Conservation (phyloP, 441 rosid genomes). For the Daphne laureola region DNA sequence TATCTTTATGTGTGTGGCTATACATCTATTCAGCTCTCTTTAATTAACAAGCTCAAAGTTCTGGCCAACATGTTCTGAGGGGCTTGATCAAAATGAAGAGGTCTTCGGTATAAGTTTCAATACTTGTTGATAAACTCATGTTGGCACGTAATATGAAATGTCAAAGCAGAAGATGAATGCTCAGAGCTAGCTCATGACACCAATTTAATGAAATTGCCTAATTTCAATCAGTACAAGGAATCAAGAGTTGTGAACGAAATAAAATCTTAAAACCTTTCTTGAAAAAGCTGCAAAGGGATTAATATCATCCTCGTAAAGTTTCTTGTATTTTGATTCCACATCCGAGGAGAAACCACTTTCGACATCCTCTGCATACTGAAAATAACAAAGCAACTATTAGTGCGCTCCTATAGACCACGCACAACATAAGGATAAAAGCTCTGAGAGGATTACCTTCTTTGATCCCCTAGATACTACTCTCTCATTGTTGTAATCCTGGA, state of each 20-base stretch:
- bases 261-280: slow-evolving; percentile 53
- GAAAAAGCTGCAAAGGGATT: slow-evolving; percentile 99
- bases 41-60: too few relatives aligned
- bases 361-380: slow-evolving; percentile 75
- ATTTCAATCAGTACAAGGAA: too few relatives aligned
- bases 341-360: slow-evolving; percentile 95
- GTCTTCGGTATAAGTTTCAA: too few relatives aligned
- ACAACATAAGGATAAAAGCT: slow-evolving; percentile 4
- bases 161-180: too few relatives aligned
- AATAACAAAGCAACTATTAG: slow-evolving; percentile 8
- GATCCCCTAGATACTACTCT: slow-evolving; percentile 93
- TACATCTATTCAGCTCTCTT: too few relatives aligned
- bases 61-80: too few relatives aligned
- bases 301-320: slow-evolving; percentile 95
- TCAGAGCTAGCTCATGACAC: too few relatives aligned
- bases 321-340: slow-evolving; percentile 96
- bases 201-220: too few relatives aligned
- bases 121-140: too few relatives aligned
- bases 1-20: too few relatives aligned
- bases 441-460: slow-evolving; percentile 49
- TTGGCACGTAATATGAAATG: too few relatives aligned
- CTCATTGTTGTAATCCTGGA: slow-evolving; percentile 89
- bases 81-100: too few relatives aligned
- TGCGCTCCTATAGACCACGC: slow-evolving; percentile 15
- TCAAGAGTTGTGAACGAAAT: neutral